These are phyloP conservation scores for Gynostemma pentaphyllum DNA, from an alignment of 306 rosid species.

Conservation along the genomic window DNA sequence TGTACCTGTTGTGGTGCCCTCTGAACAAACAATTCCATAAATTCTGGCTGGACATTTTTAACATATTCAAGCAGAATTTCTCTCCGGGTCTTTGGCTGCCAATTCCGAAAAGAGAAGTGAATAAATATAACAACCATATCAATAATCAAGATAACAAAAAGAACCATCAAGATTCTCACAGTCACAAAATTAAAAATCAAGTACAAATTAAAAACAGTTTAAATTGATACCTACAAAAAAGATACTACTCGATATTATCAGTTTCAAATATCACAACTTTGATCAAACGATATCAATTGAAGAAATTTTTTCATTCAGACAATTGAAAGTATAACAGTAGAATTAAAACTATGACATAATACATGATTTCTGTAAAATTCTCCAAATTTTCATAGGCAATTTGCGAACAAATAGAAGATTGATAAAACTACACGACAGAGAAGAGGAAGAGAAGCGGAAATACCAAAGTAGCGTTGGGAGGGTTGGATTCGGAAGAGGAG, in stretches of 20 bases:
- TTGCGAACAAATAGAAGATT: neutral
- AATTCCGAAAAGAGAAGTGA: constrained; percentile 13
- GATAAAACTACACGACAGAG: neutral
- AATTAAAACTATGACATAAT: neutral
- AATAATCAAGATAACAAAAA: neutral
- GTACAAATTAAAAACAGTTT: neutral
- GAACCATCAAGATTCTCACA: neutral
- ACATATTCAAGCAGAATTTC: constrained; percentile 91
- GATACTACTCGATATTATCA: neutral
- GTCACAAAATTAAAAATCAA: neutral
- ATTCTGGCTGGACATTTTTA: constrained; percentile 90
- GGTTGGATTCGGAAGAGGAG: constrained; percentile 34
- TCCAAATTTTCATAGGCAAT: neutral
- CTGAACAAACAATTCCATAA: constrained; percentile 92
- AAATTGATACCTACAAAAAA: neutral
- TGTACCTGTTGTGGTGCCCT: constrained; percentile 88
- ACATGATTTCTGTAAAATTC: neutral
- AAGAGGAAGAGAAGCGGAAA: neutral
- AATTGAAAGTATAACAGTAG: neutral
- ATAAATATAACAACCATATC: neutral
- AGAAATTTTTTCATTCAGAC: neutral
- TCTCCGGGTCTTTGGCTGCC: constrained; percentile 76
- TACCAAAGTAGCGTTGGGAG: constrained; percentile 36
- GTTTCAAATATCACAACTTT: neutral
- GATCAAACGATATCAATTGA: neutral